Evolutionary conservation across 306 rosid species (phyloP).

Genomic region (Acmispon strigosus): DNA sequence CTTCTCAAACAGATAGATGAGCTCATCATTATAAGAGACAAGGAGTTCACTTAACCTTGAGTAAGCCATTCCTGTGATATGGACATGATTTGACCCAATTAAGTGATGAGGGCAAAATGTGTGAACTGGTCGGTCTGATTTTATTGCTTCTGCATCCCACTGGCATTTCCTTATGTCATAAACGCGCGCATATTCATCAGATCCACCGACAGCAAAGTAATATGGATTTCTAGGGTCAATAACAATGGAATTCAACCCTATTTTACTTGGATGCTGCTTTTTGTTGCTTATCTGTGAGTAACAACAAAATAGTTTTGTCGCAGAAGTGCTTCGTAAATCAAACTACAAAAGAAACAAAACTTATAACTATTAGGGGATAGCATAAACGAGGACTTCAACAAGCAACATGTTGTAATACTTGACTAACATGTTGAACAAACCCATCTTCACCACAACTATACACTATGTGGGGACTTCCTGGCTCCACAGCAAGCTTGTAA

Average conservation of each 20-base stretch:
- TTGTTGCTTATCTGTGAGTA: constrained; percentile 25
- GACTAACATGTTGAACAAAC: constrained; percentile 52
- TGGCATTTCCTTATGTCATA: constrained; percentile 44
- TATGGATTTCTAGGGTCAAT: constrained; percentile 53
- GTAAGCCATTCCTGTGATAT: constrained; percentile 50
- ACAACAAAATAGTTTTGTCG: constrained; percentile 44
- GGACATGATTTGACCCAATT: constrained; percentile 26
- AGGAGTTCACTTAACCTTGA: constrained; percentile 45
- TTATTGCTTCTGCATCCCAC: constrained; percentile 6
- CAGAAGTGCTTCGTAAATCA: constrained; percentile 55
- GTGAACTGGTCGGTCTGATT: constrained; percentile 35
- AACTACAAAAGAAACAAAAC: constrained; percentile 47
- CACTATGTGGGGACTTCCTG: constrained; percentile 49
- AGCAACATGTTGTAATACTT: constrained; percentile 19
- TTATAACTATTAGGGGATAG: constrained; percentile 20
- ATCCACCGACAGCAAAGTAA: constrained; percentile 50
- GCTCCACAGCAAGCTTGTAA: constrained; percentile 64
- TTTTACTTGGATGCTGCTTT: constrained; percentile 20
- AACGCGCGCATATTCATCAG: constrained; percentile 49
- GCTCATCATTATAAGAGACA: constrained; percentile 49
- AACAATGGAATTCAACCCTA: constrained; percentile 45
- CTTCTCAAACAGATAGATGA: constrained; percentile 43
- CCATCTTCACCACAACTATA: constrained; percentile 70
- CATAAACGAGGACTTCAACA: constrained; percentile 26
- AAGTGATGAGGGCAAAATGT: constrained; percentile 43